phyloP scores from a whole-genome alignment of 2,329 filamentous ascomycete species.

The Aspergillus sp. region DNA sequence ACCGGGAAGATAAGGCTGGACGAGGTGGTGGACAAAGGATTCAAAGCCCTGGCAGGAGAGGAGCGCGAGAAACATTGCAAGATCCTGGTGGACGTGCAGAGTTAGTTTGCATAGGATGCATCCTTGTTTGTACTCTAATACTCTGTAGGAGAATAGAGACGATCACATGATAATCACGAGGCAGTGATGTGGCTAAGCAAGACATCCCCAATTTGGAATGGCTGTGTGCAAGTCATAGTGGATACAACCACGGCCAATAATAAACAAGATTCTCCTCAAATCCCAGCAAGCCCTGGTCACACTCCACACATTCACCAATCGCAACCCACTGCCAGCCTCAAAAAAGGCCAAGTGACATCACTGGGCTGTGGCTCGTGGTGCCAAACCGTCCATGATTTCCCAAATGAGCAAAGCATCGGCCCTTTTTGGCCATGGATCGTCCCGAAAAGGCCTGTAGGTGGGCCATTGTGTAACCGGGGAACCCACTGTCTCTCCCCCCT shows the following conservation, averaged over 20 bases:
- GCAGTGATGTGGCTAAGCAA: no score
- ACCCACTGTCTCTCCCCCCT: conserved; percentile 7
- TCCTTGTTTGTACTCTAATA: neutral
- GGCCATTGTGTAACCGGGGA: neutral
- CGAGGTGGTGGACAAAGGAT: conserved; percentile 51
- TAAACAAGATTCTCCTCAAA: neutral
- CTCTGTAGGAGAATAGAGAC: no score
- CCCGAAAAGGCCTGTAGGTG: neutral
- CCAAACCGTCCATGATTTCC: neutral
- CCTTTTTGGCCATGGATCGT: neutral
- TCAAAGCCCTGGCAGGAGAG: conserved; percentile 47
- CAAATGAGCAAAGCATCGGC: no score
- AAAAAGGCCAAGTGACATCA: neutral
- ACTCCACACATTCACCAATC: neutral
- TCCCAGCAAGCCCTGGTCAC: neutral
- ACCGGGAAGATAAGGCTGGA: conserved; percentile 53
- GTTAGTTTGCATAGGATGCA: neutral
- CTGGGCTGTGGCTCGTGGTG: neutral
- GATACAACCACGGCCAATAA: no score
- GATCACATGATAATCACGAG: neutral
- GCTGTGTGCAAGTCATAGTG: no score
- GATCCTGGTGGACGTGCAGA: conserved; percentile 38
- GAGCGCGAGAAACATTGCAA: conserved; percentile 60
- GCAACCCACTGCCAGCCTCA: neutral
- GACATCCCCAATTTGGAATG: neutral